Conservation (phyloP, 2,329 filamentous ascomycete species). For the Cladosporium sp. region DNA sequence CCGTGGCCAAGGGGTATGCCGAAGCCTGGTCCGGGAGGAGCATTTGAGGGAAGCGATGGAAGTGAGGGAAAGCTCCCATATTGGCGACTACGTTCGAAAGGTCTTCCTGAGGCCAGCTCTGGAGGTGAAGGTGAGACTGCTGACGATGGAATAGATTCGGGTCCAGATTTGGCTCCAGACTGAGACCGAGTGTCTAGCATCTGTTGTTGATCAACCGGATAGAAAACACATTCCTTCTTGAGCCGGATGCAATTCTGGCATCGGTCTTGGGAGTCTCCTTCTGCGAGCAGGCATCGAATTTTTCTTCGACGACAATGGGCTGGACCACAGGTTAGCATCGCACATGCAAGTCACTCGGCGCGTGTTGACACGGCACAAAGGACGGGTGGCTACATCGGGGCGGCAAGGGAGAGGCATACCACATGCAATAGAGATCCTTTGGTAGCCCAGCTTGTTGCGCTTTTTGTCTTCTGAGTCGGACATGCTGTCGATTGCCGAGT, state of each 20-base stretch:
- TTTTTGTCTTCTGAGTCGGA: constrained; percentile 61
- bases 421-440: constrained; percentile 91
- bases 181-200: constrained; percentile 31
- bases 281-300: constrained; percentile 81
- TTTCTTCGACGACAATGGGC: constrained; percentile 91
- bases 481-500: constrained; percentile 47
- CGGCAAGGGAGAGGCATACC: constrained; percentile 52
- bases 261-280: constrained; percentile 70
- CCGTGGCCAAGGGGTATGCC: not conserved
- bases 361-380: constrained; percentile 14
- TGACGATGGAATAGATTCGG: constrained; percentile 29
- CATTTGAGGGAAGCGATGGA: constrained; percentile 14
- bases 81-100: constrained; percentile 20
- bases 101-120: constrained; percentile 22
- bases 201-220: constrained; percentile 67
- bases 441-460: constrained; percentile 92
- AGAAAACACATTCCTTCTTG: constrained; percentile 93
- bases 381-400: not conserved
- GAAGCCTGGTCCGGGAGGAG: not conserved
- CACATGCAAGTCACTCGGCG: constrained; percentile 18
- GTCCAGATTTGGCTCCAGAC: constrained; percentile 23
- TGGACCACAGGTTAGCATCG: constrained; percentile 41
- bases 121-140: constrained; percentile 30
- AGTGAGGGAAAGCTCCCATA: constrained; percentile 25
- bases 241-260: constrained; percentile 92